A percentile compares a stretch with the other conserved stretches of the same genome.
These are phyloP conservation scores for Globisporangium camurandrum DNA, from an alignment of 352 stramenopile species.

Conservation along the genomic window DNA sequence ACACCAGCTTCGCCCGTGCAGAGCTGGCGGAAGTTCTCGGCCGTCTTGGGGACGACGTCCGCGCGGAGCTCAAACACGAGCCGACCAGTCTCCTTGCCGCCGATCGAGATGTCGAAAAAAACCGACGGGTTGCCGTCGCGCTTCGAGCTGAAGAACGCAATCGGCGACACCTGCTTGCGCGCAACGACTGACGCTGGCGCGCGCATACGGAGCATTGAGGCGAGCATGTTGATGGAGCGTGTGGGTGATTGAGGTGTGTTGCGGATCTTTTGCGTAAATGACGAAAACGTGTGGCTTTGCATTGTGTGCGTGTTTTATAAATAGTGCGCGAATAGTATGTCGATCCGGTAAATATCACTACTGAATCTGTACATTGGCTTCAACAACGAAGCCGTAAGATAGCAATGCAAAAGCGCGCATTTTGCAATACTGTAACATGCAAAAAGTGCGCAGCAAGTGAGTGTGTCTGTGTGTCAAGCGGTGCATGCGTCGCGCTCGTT, in stretches of 20 bases:
- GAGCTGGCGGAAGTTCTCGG: conserved; percentile 97
- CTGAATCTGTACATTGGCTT: too few species aligned
- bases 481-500: too few species aligned
- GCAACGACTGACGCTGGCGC: conserved; percentile 8
- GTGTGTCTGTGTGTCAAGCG: conserved; percentile 8
- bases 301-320: too few species aligned
- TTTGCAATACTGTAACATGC: neutral
- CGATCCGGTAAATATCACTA: too few species aligned
- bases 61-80: conserved; percentile 90
- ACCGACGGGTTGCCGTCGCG: conserved; percentile 81
- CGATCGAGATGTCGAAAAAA: conserved; percentile 97
- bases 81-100: conserved; percentile 73
- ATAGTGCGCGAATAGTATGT: too few species aligned
- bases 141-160: conserved; percentile 52
- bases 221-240: conserved; percentile 7
- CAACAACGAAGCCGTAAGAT: too few species aligned
- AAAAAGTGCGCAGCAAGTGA: conserved; percentile 20
- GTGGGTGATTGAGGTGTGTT: neutral
- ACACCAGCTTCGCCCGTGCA: conserved; percentile 96
- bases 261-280: neutral
- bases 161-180: conserved; percentile 11
- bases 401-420: too few species aligned
- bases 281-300: neutral
- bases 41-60: conserved; percentile 96
- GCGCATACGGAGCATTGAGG: conserved; percentile 25